These are phyloP conservation scores for Mucor circinelloides DNA, from an alignment of 371 early-diverging fungal genomes.

Conservation along the genomic window DNA sequence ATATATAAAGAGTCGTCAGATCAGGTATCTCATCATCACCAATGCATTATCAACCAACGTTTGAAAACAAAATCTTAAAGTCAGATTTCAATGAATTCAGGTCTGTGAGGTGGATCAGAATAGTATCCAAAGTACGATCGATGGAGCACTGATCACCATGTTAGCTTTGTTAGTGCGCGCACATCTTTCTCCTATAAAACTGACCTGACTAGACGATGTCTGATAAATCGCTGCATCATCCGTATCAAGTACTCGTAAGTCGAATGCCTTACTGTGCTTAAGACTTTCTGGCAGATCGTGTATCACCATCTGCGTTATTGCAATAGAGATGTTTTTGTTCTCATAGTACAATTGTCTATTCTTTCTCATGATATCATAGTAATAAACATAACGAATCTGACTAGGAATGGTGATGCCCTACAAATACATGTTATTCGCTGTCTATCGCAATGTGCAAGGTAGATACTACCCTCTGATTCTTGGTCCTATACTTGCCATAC, in stretches of 20 bases:
- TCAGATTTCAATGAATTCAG: slow-evolving; percentile 43
- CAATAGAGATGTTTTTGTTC: not conserved
- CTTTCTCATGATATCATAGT: slow-evolving; percentile 53
- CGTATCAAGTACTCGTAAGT: not conserved
- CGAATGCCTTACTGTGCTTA: slow-evolving; percentile 12
- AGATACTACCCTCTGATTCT: slow-evolving; percentile 50
- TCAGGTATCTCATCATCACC: not conserved
- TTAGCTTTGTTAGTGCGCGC: not conserved
- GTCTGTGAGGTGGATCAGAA: slow-evolving; percentile 30
- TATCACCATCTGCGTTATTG: slow-evolving; percentile 7
- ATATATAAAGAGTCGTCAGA: not conserved
- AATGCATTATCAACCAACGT: slow-evolving; percentile 19
- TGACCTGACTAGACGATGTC: slow-evolving; percentile 23
- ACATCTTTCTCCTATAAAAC: not conserved
- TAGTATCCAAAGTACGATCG: slow-evolving; percentile 20
- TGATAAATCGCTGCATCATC: slow-evolving; percentile 29
- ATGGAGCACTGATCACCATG: slow-evolving; percentile 8
- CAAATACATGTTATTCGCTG: not conserved
- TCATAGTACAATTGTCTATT: slow-evolving; percentile 22
- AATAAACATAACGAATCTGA: slow-evolving; percentile 64
- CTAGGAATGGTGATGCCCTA: slow-evolving; percentile 74
- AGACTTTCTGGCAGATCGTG: slow-evolving; percentile 12
- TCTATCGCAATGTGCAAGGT: too few species aligned
- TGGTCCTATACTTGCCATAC: slow-evolving; percentile 60
- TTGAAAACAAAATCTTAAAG: slow-evolving; percentile 51